Evolutionary conservation across 495 filamentous ascomycete species (phyloP), one percentile per base, ranked within the genome.

Genomic region (Talaromyces adpressus): DNA sequence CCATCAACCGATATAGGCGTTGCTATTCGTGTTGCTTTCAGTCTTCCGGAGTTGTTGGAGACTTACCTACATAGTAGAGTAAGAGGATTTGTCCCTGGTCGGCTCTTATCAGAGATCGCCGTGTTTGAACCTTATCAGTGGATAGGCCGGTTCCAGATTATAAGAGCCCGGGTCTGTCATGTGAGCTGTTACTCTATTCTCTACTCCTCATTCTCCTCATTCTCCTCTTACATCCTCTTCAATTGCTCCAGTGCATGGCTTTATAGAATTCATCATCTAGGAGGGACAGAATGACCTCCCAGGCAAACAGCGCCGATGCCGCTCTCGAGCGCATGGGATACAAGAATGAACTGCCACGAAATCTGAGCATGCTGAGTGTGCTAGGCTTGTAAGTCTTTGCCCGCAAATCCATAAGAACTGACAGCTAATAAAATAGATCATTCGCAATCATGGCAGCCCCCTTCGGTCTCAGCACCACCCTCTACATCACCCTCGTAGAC

Each of bases 381-480:
- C 75, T 88, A 7, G 85, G 84, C 54, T 69, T 88, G 69, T 84
- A 74, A 20, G 79, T 76, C 51, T 65, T 64, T 23, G 23, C 29
- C 18, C n/a, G 2, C 54, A 25, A 14, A 14, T 22, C 29, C 22
- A 34, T 54, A 25, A n/a, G 14, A 36, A 58, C 11, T 8, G 16
- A 32, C 27, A 23, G 75, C 75, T 0, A 18, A 45, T 7, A 45
- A 7, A 30, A 45, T 63, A 41, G 45, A 59, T 82, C 79, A 62
- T 84, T 83, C 61, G 82, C 82, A 27, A 84, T 84, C 64, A 84
- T 84, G 78, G 82, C 82, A 9, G 81, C 79, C 23, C 88, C 88
- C 16, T 91, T 86, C 65, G 88, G 88, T 49, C 79, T 89, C 32
- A 84, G 83, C 66, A 90, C 88, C 32, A 91, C 88, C 59, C 72